phyloP scores from a whole-genome alignment of 2,329 filamentous ascomycete genomes.

The Diplocarpon mali region DNA sequence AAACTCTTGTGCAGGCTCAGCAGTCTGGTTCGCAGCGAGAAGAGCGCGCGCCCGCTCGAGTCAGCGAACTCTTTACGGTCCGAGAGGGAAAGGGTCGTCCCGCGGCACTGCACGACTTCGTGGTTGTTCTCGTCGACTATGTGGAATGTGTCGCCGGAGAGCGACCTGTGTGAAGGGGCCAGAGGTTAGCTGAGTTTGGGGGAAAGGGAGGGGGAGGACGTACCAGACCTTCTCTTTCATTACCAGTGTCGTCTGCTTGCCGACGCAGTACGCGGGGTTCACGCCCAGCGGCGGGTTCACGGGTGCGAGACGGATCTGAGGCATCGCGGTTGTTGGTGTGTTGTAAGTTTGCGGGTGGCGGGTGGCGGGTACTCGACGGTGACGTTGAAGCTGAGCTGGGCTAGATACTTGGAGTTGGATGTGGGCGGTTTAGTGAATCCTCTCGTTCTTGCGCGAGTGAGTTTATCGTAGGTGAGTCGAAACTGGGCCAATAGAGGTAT shows the following conservation, averaged over 20 bases:
- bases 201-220: not conserved
- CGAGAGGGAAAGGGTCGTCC: constrained; percentile 16
- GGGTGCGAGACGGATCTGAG: constrained; percentile 12
- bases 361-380: no score
- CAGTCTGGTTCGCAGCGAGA: constrained; percentile 17
- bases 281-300: constrained; percentile 17
- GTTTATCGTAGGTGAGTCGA: no score
- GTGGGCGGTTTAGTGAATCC: no score
- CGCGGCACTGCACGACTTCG: constrained; percentile 20
- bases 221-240: constrained; percentile 51
- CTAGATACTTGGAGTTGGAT: no score
- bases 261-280: constrained; percentile 17
- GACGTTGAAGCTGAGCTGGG: no score
- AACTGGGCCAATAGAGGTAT: no score
- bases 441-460: no score
- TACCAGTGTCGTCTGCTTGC: constrained; percentile 34
- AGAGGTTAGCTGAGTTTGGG: not conserved
- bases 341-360: not conserved
- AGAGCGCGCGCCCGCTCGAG: constrained; percentile 11
- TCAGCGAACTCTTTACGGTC: constrained; percentile 21
- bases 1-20: constrained; percentile 21
- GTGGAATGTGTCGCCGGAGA: constrained; percentile 53
- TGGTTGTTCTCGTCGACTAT: constrained; percentile 44
- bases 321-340: constrained; percentile 2
- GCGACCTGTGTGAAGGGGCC: constrained; percentile 22